Conservation (phyloP, 2,329 filamentous ascomycete genomes). For the Endothia cerciana region DNA sequence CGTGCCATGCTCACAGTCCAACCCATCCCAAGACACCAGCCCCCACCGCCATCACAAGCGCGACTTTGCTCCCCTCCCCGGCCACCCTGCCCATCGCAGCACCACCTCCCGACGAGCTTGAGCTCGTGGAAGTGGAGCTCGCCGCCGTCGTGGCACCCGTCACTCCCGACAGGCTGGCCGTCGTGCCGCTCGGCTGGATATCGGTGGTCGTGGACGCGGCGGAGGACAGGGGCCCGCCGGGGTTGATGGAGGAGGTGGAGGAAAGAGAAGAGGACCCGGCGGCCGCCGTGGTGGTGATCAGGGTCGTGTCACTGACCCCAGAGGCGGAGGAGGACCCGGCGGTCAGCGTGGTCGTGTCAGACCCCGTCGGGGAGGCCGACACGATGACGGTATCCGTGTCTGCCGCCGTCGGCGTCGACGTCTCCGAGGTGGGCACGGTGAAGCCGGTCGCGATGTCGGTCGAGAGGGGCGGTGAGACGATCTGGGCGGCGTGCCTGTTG, state of each 20-base stretch:
- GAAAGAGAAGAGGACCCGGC: neutral
- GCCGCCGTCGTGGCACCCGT: neutral
- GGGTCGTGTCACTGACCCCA: too few relatives aligned
- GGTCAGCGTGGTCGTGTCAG: neutral
- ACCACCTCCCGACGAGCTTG: conserved; percentile 9
- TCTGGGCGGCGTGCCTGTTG: neutral
- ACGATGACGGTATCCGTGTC: neutral
- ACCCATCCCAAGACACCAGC: conserved; percentile 23
- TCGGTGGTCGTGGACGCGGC: conserved; percentile 16
- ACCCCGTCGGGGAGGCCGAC: neutral
- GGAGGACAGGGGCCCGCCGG: conserved; percentile 13
- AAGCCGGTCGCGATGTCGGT: neutral
- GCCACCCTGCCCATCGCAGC: neutral
- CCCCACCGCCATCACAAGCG: conserved; percentile 25
- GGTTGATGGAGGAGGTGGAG: neutral
- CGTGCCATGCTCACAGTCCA: conserved; percentile 2
- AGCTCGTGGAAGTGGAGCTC: conserved; percentile 1
- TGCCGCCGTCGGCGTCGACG: neutral
- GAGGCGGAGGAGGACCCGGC: neutral
- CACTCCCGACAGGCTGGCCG: conserved; percentile 10
- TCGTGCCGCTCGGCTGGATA: conserved; percentile 15
- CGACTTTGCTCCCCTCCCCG: conserved; percentile 14
- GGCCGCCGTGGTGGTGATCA: neutral
- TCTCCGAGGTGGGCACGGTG: conserved; percentile 10
- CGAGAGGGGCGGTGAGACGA: conserved; percentile 4